Evolutionary conservation across 2,329 filamentous ascomycete genomes (phyloP), one percentile per base, ranked within the genome.

Genomic region (Epichloe gansuensis): DNA sequence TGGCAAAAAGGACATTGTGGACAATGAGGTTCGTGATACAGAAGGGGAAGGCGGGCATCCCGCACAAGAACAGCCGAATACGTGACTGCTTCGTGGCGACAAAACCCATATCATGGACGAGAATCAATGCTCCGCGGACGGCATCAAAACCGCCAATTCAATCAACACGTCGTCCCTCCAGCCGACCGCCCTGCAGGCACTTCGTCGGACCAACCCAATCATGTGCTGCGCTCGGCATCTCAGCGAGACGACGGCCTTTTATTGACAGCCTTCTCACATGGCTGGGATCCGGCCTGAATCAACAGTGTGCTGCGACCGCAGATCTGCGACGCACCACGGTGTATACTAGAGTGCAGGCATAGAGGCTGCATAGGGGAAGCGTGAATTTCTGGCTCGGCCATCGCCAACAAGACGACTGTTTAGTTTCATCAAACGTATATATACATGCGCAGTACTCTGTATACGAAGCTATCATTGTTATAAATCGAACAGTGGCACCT

Each of bases 1-100:
- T 47, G 71, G 72, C 1, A 66, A 61, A 23, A 74, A 74, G 56
- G 71, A 72, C 21, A 72, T 74, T 47, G 58, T 72, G 12, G 65
- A 70, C 44, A 67, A 73, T 35, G 64, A 72, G 59, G 69, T 74
- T 28, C 62, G 63, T 5, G 64, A 66, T 43, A 69, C 61, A 1
- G 56, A 59, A 0, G 60, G 55, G 4, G 54, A 48, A n/a, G 58
- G 50, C 17, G 53, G 49, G 1, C 54, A 50, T 11, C 9, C 38
- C 11, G 48, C 3, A 43, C 44, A 44, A 15, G 35, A 35, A 5
- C 54, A 55, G 41, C 45, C 52, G 15, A 46, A 47, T 41, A 53
- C 56, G 23, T 57, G 55, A 61, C 57, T 15, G 56, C 52, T 39
- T 50, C 5, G 13, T 23, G 21, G 5, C 21, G 11, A 5, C n/a